phyloP scores from a whole-genome alignment of 129 eudicot genomes.

The Tagetes patula region DNA sequence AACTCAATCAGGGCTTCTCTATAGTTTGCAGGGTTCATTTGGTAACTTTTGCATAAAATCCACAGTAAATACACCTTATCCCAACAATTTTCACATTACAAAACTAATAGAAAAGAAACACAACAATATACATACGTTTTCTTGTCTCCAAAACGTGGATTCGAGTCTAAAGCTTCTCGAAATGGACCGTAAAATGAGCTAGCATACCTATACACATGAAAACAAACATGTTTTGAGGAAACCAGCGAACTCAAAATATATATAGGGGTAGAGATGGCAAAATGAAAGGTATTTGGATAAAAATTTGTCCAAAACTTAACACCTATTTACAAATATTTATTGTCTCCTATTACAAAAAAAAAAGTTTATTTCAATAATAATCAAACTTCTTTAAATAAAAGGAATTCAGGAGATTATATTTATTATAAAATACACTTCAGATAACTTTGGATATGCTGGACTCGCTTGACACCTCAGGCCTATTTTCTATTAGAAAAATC shows the following conservation, averaged over 20 bases:
- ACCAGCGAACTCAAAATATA: constrained; percentile 11
- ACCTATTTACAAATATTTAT: background rate
- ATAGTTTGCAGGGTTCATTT: constrained; percentile 97
- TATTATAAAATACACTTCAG: background rate
- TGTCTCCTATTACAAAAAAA: background rate
- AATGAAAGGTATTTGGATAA: background rate
- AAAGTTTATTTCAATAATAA: background rate
- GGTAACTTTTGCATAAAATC: constrained; percentile 56
- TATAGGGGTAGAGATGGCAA: background rate
- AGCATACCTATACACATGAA: constrained; percentile 64
- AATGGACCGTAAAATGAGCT: constrained; percentile 99
- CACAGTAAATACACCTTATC: constrained; percentile 8
- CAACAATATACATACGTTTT: constrained; percentile 63
- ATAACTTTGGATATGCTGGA: background rate
- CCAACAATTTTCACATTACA: constrained; percentile 8
- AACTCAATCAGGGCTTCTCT: constrained; percentile 91
- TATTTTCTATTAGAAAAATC: background rate
- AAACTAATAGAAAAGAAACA: background rate
- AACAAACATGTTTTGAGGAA: constrained; percentile 17
- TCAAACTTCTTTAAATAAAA: background rate
- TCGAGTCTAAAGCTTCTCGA: constrained; percentile 96
- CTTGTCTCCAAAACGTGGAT: constrained; percentile 98
- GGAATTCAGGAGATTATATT: background rate
- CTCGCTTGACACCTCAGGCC: background rate
- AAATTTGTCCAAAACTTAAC: background rate